Evolutionary conservation across 345 rosid genomes (phyloP), one percentile per base, ranked within the genome.

Genomic region (Dovyalis caffra): DNA sequence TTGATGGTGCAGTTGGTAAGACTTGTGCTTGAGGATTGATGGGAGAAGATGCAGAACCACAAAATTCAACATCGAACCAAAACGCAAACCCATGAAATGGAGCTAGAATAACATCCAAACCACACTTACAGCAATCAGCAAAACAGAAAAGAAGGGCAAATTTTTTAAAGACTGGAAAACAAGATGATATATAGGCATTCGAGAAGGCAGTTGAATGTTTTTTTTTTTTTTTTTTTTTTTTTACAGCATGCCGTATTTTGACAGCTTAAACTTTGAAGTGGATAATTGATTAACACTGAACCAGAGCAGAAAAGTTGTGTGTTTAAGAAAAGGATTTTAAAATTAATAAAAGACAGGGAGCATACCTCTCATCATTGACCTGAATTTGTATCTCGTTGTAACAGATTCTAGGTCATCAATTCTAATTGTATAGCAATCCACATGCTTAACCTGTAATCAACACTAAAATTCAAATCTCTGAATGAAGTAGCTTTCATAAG

Each of bases 31-130:
- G 79, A 70, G 78, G 74, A 78, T 83, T 83, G 71, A 79, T 57
- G 79, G 90, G 75, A 63, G 85, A 86, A 58, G 81, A 70, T 66
- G 89, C 79, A 33, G 86, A 90, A 71, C 81, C 85, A 51, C 77
- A 73, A 80, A 95, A 95, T 81, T 91, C 97, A 80, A 95, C 96
- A 74, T 95, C 97, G 77, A 95, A 95, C 99, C 99, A 95, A 87
- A 95, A 95, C 4, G 91, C 99, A 88, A 93, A 95, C 67, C 98
- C 98, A 82, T 95, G 98, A 85, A 95, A 78, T 11, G 96, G 97
- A 83, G 98, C 99, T 95, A 91, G 75, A 80, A 73, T 77, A 64
- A 70, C 35, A 74, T 58, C 32, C 72, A 79, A 69, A 72, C 32
- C 35, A 68, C 32, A 51, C n/a, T 45, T 70, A 23, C 45, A 53